A percentile compares a stretch with the other conserved stretches of the same genome.
phyloP scores from a whole-genome alignment of 495 filamentous ascomycete genomes.

The Hypoxylon subgilvum region DNA sequence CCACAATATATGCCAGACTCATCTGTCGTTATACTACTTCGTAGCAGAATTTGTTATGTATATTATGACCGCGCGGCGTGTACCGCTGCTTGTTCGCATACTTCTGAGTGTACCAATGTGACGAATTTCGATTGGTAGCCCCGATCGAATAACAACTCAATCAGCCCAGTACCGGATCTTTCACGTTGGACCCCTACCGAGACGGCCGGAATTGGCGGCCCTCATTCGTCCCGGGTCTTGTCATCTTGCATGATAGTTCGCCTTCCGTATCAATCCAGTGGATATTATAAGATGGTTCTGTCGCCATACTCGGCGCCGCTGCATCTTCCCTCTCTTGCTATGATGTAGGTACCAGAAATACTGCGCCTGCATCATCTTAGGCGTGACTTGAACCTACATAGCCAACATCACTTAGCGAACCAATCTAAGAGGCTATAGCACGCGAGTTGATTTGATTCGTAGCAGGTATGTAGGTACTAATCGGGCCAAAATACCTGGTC shows the following conservation, averaged over 20 bases:
- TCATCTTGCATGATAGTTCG: constrained; percentile 22
- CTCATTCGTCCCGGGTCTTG: constrained; percentile 24
- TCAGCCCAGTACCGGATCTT: constrained; percentile 5
- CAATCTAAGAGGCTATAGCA: constrained; percentile 30
- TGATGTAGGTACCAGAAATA: not conserved
- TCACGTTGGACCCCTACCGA: constrained; percentile 16
- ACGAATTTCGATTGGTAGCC: not conserved
- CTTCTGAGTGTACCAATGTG: not conserved
- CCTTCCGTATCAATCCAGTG: constrained; percentile 27
- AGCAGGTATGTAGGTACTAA: constrained; percentile 14
- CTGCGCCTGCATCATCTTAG: no score
- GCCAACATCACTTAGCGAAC: constrained; percentile 27
- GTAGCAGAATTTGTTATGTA: not conserved
- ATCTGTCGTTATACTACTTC: not conserved
- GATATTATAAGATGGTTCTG: constrained; percentile 24
- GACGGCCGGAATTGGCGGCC: constrained; percentile 19
- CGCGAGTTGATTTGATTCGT: no score
- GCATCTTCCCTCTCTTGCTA: constrained; percentile 7
- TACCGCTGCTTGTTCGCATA: not conserved
- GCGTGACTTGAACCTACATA: constrained; percentile 19
- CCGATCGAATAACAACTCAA: constrained; percentile 11
- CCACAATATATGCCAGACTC: constrained; percentile 26
- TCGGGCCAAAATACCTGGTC: constrained; percentile 2
- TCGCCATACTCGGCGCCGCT: constrained; percentile 18
- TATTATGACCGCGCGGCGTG: no score